These are phyloP conservation scores for Arctium lappa DNA, from an alignment of 129 eudicot species.

Conservation along the genomic window DNA sequence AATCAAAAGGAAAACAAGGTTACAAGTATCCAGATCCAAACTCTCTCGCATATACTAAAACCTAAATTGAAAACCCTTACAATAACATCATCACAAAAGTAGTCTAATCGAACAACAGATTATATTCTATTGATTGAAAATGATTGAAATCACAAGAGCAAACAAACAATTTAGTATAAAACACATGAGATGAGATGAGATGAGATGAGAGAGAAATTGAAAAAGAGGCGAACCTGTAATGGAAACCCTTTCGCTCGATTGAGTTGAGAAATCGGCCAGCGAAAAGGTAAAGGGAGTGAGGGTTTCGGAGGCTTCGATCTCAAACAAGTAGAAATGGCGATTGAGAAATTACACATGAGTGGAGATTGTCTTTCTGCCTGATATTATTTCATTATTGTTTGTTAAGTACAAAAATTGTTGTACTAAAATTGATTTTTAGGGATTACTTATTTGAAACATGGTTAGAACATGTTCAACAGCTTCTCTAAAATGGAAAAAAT, in stretches of 20 bases:
- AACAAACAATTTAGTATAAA: not conserved
- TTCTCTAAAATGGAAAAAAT: no score
- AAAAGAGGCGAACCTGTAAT: constrained; percentile 16
- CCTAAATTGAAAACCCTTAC: not conserved
- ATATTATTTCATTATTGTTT: no score
- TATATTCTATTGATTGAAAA: not conserved
- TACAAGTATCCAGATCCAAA: constrained; percentile 9
- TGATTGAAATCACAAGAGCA: not conserved
- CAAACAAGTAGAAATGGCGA: not conserved
- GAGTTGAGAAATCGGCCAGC: not conserved
- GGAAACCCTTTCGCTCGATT: not conserved
- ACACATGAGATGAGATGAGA: not conserved
- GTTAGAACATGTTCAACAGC: no score
- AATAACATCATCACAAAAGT: not conserved
- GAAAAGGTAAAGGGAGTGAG: not conserved
- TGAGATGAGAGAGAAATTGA: not conserved
- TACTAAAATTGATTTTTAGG: no score
- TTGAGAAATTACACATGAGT: not conserved
- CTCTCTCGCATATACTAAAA: not conserved
- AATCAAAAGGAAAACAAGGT: not conserved
- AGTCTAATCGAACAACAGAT: not conserved
- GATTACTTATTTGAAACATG: no score
- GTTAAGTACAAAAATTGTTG: no score
- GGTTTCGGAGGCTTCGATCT: constrained; percentile 14
- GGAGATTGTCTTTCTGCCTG: not conserved